phyloP scores from a whole-genome alignment of 306 rosid genomes.

The Acacia acuminata region DNA sequence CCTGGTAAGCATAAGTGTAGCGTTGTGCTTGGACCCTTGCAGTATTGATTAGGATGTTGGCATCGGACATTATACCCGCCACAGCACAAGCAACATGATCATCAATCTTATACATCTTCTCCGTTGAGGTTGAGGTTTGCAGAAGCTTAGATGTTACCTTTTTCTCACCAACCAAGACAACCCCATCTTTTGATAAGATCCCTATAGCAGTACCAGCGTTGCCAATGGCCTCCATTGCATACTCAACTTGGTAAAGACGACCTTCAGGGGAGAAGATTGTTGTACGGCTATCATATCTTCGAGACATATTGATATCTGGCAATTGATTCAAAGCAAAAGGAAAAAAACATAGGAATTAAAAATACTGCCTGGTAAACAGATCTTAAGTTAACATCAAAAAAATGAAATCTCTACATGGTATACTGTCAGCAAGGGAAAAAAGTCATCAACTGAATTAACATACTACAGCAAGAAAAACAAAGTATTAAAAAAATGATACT shows the following conservation, averaged over 20 bases:
- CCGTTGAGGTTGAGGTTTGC: slow-evolving; percentile 54
- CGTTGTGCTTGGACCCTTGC: slow-evolving; percentile 59
- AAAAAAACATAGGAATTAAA: slow-evolving; percentile 21
- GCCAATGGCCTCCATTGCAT: slow-evolving; percentile 60
- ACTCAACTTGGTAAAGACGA: slow-evolving; percentile 58
- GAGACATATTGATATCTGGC: slow-evolving; percentile 44
- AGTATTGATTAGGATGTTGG: slow-evolving; percentile 53
- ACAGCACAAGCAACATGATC: slow-evolving; percentile 57
- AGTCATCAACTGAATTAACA: neutral
- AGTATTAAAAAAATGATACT: neutral
- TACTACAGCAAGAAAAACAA: neutral
- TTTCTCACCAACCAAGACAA: slow-evolving; percentile 55
- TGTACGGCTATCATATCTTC: slow-evolving; percentile 59
- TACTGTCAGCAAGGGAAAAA: neutral
- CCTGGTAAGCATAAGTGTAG: slow-evolving; percentile 47
- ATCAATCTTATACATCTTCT: slow-evolving; percentile 58
- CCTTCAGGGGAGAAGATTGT: slow-evolving; percentile 60
- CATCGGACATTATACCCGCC: slow-evolving; percentile 58
- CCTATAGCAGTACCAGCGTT: slow-evolving; percentile 59
- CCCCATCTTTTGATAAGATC: slow-evolving; percentile 53
- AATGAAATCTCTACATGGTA: neutral
- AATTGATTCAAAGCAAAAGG: slow-evolving; percentile 10
- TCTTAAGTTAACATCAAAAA: neutral
- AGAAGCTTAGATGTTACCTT: slow-evolving; percentile 57
- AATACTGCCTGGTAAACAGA: neutral